Evolutionary conservation across 2,329 filamentous ascomycete species (phyloP).

Genomic region (Boeremia lycopersici): DNA sequence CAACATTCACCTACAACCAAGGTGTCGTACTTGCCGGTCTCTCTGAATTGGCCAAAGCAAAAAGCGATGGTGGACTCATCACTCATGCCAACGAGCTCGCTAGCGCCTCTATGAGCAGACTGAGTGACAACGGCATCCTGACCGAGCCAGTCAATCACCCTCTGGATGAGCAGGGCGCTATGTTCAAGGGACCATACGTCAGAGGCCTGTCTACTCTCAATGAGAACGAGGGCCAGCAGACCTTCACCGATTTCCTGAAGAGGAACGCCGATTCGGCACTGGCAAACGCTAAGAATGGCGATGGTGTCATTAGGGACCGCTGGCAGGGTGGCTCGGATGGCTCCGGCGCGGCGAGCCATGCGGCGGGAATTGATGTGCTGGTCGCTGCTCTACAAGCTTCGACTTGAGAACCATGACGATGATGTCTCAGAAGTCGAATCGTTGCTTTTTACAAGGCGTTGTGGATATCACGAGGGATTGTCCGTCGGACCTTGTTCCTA

Average conservation of each 20-base stretch:
- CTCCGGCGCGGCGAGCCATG: conserved; percentile 63
- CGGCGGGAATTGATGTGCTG: conserved; percentile 67
- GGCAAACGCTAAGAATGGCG: conserved; percentile 36
- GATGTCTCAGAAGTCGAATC: background rate
- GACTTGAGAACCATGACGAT: background rate
- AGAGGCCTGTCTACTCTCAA: conserved; percentile 41
- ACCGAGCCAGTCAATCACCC: conserved; percentile 33
- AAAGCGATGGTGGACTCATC: conserved; percentile 37
- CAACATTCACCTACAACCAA: conserved; percentile 64
- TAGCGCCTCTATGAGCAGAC: conserved; percentile 30
- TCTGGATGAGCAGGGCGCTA: conserved; percentile 36
- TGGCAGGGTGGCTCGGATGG: conserved; percentile 64
- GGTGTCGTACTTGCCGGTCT: conserved; percentile 63
- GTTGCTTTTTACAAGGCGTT: conserved; percentile 7
- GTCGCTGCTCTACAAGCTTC: conserved; percentile 54
- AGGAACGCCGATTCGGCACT: conserved; percentile 43
- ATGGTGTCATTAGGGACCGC: conserved; percentile 60
- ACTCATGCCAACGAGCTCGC: conserved; percentile 37
- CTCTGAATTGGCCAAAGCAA: conserved; percentile 58
- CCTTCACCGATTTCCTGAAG: conserved; percentile 37
- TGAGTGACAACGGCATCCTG: conserved; percentile 41
- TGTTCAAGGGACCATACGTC: conserved; percentile 49
- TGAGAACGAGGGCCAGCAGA: conserved; percentile 27
- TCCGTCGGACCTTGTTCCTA: background rate
- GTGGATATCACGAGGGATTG: background rate